Conservation (phyloP, 2,329 filamentous ascomycete species). For the Fusarium hainanense region DNA sequence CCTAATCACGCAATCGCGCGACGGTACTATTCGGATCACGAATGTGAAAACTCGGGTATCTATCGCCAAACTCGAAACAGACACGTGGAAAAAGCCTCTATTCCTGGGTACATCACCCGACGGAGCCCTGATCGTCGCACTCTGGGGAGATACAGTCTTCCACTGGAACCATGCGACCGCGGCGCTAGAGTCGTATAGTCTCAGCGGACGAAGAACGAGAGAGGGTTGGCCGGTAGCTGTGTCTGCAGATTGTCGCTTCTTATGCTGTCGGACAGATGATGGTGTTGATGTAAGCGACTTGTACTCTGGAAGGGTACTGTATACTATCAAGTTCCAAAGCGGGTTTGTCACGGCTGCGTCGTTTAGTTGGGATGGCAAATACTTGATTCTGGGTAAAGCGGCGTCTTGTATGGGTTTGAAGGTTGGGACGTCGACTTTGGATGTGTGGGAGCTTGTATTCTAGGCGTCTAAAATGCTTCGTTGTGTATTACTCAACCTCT, state of each 20-base stretch:
- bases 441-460: conserved; percentile 47
- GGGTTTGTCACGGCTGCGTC: conserved; percentile 49
- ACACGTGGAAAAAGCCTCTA: conserved; percentile 45
- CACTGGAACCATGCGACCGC: conserved; percentile 49
- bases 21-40: conserved; percentile 46
- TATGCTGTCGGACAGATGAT: conserved; percentile 51
- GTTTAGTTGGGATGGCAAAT: conserved; percentile 47
- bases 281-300: conserved; percentile 52
- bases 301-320: conserved; percentile 49
- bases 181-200: conserved; percentile 47
- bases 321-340: conserved; percentile 47
- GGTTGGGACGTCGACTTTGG: conserved; percentile 43
- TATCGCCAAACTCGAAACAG: conserved; percentile 46
- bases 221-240: conserved; percentile 53
- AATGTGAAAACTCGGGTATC: conserved; percentile 31
- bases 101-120: conserved; percentile 47
- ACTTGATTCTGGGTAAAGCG: conserved; percentile 48
- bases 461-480: conserved; percentile 27
- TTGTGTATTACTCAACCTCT: conserved; percentile 47
- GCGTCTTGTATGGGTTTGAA: conserved; percentile 39
- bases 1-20: conserved; percentile 43
- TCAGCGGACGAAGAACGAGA: conserved; percentile 46
- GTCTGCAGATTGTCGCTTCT: conserved; percentile 51
- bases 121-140: conserved; percentile 47
- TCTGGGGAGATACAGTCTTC: conserved; percentile 52